Conservation (phyloP, 352 stramenopile species). For the Phytopythium boreale region DNA sequence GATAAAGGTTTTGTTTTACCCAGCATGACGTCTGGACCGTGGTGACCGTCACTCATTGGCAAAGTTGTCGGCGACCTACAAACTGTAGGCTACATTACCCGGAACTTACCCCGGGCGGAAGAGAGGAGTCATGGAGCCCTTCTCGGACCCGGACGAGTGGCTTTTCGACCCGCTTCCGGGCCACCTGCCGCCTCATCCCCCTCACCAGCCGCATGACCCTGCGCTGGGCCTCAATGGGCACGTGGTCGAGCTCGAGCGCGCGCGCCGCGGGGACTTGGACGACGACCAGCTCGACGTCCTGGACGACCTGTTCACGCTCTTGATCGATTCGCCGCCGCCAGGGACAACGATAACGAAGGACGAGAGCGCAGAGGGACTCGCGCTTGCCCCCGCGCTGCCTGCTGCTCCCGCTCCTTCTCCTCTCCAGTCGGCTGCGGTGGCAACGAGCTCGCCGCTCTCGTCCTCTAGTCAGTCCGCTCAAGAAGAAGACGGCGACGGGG, state of each 20-base stretch:
- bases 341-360: not conserved
- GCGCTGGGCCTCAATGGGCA: not conserved
- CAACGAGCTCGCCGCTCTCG: conserved; percentile 3
- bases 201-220: not conserved
- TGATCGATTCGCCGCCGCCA: conserved; percentile 11
- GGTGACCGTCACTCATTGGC: no score
- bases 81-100: no score
- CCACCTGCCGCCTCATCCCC: no score
- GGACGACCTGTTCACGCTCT: conserved; percentile 30
- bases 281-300: conserved; percentile 24
- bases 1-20: no score
- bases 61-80: no score
- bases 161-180: not conserved
- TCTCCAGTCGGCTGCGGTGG: not conserved
- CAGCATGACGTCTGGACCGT: no score
- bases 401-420: not conserved
- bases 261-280: conserved; percentile 13
- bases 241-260: conserved; percentile 1
- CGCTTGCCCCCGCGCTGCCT: not conserved
- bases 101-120: no score
- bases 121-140: not conserved
- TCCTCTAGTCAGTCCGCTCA: not conserved
- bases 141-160: not conserved
- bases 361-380: not conserved
- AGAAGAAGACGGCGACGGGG: conserved; percentile 5